Evolutionary conservation across 169 alveolate species (phyloP).

Genomic region (Plasmodium inui): DNA sequence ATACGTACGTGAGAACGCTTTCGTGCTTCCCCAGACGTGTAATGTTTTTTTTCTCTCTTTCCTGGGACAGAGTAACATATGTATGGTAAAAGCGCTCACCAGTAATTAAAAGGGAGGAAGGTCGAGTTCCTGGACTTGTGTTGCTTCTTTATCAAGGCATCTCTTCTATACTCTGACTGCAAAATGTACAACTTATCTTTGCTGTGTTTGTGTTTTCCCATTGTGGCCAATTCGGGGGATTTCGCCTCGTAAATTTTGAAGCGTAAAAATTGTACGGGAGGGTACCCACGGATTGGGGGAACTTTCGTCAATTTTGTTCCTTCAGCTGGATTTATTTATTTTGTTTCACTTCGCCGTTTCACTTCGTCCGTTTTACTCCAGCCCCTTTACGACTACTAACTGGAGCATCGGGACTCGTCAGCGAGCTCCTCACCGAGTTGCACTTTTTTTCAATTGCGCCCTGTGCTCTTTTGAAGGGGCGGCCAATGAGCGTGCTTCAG

Average conservation of each 20-base stretch:
- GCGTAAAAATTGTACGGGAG: not conserved
- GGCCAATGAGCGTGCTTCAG: not conserved
- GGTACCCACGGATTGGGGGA: not conserved
- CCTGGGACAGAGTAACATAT: not conserved
- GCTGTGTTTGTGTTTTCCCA: conserved; percentile 94
- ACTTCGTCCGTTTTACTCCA: not conserved
- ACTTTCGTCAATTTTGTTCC: not conserved
- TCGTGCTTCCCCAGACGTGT: not conserved
- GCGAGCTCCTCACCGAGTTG: not conserved
- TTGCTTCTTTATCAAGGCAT: conserved; percentile 84
- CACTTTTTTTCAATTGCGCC: not conserved
- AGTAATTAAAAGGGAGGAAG: conserved; percentile 55
- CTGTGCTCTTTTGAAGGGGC: not conserved
- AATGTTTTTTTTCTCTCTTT: not conserved
- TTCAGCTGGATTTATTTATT: not conserved
- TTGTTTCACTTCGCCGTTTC: not conserved
- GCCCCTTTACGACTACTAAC: not conserved
- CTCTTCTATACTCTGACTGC: conserved; percentile 90
- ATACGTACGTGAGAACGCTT: not conserved
- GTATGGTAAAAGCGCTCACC: conserved; percentile 29
- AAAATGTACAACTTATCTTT: conserved; percentile 92
- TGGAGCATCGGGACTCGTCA: not conserved
- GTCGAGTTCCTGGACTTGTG: conserved; percentile 29
- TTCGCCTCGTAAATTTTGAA: not conserved
- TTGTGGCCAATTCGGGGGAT: conserved; percentile 31